Conservation (phyloP, 2,329 filamentous ascomycete genomes). For the Hymenoscyphus albidus region DNA sequence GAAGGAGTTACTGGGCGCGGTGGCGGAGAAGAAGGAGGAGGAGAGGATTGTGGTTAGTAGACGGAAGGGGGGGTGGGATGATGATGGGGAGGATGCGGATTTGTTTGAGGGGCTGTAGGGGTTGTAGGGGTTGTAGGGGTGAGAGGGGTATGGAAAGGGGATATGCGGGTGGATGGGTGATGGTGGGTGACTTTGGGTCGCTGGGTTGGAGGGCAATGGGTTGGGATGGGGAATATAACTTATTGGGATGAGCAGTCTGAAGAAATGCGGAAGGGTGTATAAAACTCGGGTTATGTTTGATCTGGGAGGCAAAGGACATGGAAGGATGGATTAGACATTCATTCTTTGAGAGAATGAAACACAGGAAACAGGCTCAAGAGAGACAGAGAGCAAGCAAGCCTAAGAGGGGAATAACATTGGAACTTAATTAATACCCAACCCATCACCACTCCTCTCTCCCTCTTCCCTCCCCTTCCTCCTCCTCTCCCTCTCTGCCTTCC, state of each 20-base stretch:
- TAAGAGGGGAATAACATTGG: too few species aligned
- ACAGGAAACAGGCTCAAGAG: neutral
- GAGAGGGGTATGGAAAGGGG: constrained; percentile 30
- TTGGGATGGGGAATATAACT: too few species aligned
- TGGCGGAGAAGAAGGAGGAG: constrained; percentile 72
- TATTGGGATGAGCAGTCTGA: too few species aligned
- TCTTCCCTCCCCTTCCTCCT: constrained; percentile 60
- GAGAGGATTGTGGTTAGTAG: constrained; percentile 84
- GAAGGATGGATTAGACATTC: constrained; percentile 5
- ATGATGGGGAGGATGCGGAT: constrained; percentile 65
- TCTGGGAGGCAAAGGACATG: neutral
- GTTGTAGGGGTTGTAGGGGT: too few species aligned
- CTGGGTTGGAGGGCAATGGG: too few species aligned
- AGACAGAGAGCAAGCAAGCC: too few species aligned
- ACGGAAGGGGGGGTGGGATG: constrained; percentile 80
- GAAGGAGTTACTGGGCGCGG: constrained; percentile 82
- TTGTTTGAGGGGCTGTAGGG: constrained; percentile 55
- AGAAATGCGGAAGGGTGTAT: too few species aligned
- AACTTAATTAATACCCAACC: constrained; percentile 29
- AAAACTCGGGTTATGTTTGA: neutral
- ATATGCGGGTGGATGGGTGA: too few species aligned
- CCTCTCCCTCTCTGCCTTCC: constrained; percentile 66
- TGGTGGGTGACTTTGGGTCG: neutral
- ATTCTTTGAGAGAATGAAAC: constrained; percentile 2
- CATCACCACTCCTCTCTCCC: constrained; percentile 30